Base-by-base conservation (phyloP, 257 asterid species). In the Solanum commersonii region DNA sequence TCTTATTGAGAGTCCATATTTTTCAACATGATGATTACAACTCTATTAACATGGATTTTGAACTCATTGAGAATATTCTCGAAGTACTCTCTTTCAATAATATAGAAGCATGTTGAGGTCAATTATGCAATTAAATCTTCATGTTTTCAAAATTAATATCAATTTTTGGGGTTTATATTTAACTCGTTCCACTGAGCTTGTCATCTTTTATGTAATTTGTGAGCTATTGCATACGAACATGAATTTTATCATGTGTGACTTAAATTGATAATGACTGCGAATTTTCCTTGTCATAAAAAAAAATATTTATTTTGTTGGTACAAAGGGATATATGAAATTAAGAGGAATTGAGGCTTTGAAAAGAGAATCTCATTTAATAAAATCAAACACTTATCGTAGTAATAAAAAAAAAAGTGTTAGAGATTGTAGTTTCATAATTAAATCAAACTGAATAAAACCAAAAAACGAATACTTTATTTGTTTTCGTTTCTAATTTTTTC, bases 201-300 rank as follows among this genome's bases (percentile, higher is more conserved):
- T 52, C 4, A 0, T 52, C 0, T 52, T 52, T 2, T 52, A 52
- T 52, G 23, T 52, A 3, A 0, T 52, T 52, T 16, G 10, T 18
- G 3, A 52, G 63, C 0, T 52, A 0, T 6, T 52, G 0, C 4
- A 52, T 52, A 16, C 0, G 1, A 6, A 7, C 23, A 16, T 6
- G 0, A 18, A 16, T 16, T 5, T 49, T 6, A 52, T 2, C 3
- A 52, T 0, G 8, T 16, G 60, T 16, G 60, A 52, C 10, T 52
- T 52, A 2, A 52, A 52, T 9, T 9, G 23, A 16, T 16, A 52
- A 52, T 52, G 4, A 52, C 4, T 2, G 3, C 0, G 1, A 0
- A 6, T 52, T 52, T 52, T 0, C 0, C 63, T 16, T 18, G n/a
- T 52, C 0, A 52, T 44, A 44, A 44, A 44, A 44, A 44, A 44